A percentile compares a stretch with the other conserved stretches of the same genome.
These are phyloP conservation scores for Cryptomeria japonica DNA, from an alignment of 75 land plant genomes.

Conservation along the genomic window DNA sequence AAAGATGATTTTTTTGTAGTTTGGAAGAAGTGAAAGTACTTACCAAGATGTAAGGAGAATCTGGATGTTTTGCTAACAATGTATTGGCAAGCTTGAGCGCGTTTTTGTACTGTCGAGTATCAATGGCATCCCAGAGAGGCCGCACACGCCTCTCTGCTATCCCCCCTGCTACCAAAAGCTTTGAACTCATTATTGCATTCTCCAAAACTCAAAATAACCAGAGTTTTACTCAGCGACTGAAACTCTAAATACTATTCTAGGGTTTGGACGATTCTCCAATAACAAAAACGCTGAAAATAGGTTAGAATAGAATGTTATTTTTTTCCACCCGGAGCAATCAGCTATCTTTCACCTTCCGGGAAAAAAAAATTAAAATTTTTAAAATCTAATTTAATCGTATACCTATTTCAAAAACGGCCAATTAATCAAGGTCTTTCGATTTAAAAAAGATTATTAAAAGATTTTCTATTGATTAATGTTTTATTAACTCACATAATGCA, in stretches of 20 bases:
- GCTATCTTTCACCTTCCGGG: no score
- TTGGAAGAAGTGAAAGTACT: constrained; percentile 10
- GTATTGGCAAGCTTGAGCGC: constrained; percentile 79
- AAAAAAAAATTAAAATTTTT: no score
- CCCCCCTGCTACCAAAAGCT: constrained; percentile 59
- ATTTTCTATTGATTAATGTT: no score
- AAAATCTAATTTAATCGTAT: no score
- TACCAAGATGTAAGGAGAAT: constrained; percentile 84
- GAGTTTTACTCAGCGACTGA: neutral
- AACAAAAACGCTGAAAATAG: no score
- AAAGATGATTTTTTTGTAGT: no score
- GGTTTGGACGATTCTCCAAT: neutral
- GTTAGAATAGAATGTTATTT: no score
- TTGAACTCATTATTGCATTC: constrained; percentile 39
- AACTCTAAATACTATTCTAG: neutral
- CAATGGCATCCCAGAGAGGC: constrained; percentile 99
- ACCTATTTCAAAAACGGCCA: no score
- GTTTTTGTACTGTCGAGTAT: constrained; percentile 87
- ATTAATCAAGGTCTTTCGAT: no score
- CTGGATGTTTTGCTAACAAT: constrained; percentile 75
- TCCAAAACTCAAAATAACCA: neutral
- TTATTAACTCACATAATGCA: no score
- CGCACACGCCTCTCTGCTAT: constrained; percentile 90
- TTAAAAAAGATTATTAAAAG: no score
- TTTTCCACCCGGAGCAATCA: no score